Percentiles rank a stretch among this genome's conserved stretches.
Conservation (phyloP, 2,329 filamentous ascomycete genomes). For the Verticillium nubilum region DNA sequence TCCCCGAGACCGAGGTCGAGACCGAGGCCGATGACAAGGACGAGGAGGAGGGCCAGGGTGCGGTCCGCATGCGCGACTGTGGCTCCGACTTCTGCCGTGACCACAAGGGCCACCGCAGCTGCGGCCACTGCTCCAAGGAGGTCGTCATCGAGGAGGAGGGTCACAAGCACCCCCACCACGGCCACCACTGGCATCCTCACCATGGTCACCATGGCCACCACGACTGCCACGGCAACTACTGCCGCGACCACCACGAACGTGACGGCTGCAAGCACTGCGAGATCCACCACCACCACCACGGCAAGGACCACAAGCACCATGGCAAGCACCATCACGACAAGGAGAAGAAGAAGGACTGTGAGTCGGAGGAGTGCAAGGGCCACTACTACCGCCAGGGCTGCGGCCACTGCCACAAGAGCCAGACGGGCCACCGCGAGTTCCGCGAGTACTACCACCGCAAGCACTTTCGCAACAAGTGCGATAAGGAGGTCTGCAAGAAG, state of each 20-base stretch:
- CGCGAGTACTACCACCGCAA: constrained; percentile 5
- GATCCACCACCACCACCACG: not conserved
- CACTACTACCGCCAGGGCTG: constrained; percentile 1
- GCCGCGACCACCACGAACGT: not conserved
- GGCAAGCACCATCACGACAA: not conserved
- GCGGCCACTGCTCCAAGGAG: not conserved
- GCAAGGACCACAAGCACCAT: constrained; percentile 4
- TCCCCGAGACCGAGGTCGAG: not conserved
- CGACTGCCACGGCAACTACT: not conserved
- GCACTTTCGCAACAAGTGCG: constrained; percentile 3
- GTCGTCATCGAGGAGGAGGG: not conserved
- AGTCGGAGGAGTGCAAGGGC: constrained; percentile 2
- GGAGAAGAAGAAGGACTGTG: not conserved
- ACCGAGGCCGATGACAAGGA: not conserved
- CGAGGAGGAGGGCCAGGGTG: not conserved
- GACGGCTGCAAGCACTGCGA: constrained; percentile 3
- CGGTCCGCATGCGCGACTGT: not conserved
- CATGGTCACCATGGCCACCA: constrained; percentile 19
- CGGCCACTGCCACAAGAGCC: constrained; percentile 1
- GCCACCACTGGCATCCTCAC: not conserved
- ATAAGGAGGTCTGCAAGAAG: not conserved
- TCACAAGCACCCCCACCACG: not conserved
- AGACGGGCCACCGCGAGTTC: constrained; percentile 1
- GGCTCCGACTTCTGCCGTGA: not conserved
- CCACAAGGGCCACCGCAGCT: not conserved